Evolutionary conservation across 73 alveolate genomes (phyloP), one percentile per base, ranked within the genome.

Genomic region (Loxodes magnus): DNA sequence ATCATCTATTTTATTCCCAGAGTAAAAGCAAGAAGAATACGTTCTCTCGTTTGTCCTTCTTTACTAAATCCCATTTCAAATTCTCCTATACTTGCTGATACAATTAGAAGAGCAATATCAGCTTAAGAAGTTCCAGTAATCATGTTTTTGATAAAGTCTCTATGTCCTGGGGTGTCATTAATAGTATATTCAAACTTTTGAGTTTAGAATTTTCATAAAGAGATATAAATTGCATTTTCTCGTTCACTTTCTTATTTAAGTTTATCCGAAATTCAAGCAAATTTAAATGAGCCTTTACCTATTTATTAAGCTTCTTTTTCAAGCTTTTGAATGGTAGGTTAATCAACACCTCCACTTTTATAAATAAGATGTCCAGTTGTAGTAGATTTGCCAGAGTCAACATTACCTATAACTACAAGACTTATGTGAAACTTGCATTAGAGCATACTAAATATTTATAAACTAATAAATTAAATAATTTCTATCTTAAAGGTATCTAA

Each of bases 201-300:
- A 22, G 99, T 94, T 24, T 82, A 92, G 55, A 96, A 79, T 51
- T 76, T 63, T 3, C 99, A 98, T 74, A 91, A 84, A 49, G 99
- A 98, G n/a, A 96, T 93, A 64, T 96, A 99, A 35, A 96, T 97
- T 14, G 99, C 92, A 66, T 88, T 96, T 37, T 99, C 67, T 41
- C 39, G 33, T 35, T 35, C 67, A 7, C 73, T 39, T 43, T 67
- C 82, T 35, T 84, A 90, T 19, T 78, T 97, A 60, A 70, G 81
- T 0, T 82, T 83, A 59, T 93, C 99, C 98, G 87, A 89, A 71
- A 89, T 90, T 77, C 76, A 93, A 29, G 99, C 99, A 53, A 86
- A 77, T 80, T 92, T 89, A 98, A 98, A 89, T 31, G 94, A 84
- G 49, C 84, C 98, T 71, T 93, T 77, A 71, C 50, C 81, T 78